Evolutionary conservation across 768 basidiomycete species (phyloP).

Genomic region (Coprinellus micaceus): DNA sequence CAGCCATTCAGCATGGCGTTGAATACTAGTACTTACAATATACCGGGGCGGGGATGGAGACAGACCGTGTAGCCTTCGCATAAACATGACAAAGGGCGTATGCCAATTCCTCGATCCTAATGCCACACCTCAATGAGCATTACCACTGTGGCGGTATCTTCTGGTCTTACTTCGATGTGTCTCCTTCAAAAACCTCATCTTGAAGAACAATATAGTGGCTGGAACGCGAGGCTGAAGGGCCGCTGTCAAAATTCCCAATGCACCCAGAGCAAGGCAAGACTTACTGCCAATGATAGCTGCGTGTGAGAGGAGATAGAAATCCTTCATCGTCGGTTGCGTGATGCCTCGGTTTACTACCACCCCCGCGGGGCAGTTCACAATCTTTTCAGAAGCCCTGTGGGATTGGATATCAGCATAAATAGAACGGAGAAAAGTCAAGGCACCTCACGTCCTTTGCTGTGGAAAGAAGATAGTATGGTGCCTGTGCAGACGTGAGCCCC

Average conservation of each 20-base stretch:
- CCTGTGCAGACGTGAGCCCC: no score
- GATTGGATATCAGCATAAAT: no score
- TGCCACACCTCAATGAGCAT: no score
- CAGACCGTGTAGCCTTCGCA: conserved; percentile 29
- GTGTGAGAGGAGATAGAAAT: conserved; percentile 59
- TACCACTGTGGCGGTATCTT: not conserved
- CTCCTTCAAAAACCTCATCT: conserved; percentile 18
- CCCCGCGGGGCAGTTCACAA: conserved; percentile 52
- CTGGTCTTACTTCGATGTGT: not conserved
- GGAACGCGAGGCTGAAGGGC: conserved; percentile 16
- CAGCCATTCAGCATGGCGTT: not conserved
- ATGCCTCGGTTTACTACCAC: conserved; percentile 40
- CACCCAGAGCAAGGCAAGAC: conserved; percentile 11
- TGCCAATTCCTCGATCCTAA: conserved; percentile 22
- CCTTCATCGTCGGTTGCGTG: conserved; percentile 40
- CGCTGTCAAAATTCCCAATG: no score
- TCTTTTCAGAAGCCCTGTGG: conserved; percentile 24
- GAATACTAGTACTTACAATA: conserved; percentile 30
- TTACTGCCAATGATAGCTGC: conserved; percentile 52
- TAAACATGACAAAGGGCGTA: conserved; percentile 25
- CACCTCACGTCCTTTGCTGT: not conserved
- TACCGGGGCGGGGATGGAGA: conserved; percentile 29
- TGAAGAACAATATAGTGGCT: conserved; percentile 25
- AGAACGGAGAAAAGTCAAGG: no score
- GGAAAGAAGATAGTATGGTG: conserved; percentile 30